Evolutionary conservation across 2,329 filamentous ascomycete genomes (phyloP).

Genomic region (Botrytis fragariae): DNA sequence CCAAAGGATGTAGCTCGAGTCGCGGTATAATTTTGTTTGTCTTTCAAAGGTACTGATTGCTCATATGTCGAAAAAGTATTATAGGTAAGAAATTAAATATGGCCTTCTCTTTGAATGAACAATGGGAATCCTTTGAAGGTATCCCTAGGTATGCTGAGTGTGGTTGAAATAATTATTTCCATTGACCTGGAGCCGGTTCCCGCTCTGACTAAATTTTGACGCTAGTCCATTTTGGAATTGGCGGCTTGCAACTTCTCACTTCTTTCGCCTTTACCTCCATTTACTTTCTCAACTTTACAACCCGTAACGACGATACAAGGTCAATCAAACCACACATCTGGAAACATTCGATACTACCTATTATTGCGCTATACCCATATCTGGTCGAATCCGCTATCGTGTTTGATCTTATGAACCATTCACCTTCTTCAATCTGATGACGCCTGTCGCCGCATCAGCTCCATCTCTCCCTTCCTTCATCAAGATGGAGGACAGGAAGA

Average conservation of each 20-base stretch:
- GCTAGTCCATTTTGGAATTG: conserved; percentile 12
- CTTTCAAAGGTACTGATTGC: neutral
- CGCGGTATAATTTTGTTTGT: neutral
- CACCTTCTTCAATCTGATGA: conserved; percentile 51
- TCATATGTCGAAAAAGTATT: neutral
- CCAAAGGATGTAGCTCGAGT: conserved; percentile 10
- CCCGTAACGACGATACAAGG: conserved; percentile 22
- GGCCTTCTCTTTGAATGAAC: conserved; percentile 1
- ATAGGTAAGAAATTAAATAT: neutral
- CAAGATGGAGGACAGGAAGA: conserved; percentile 99
- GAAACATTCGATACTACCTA: neutral
- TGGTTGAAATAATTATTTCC: conserved; percentile 18
- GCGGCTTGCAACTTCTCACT: conserved; percentile 18
- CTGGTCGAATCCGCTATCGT: neutral
- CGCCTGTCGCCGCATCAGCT: conserved; percentile 41
- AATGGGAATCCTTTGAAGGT: neutral
- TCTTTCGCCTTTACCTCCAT: conserved; percentile 15
- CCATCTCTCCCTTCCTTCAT: conserved; percentile 75
- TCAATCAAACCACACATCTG: neutral
- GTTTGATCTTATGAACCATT: conserved; percentile 17
- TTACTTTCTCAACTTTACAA: conserved; percentile 11
- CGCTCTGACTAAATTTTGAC: conserved; percentile 13
- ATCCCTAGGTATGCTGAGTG: neutral
- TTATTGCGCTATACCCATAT: conserved; percentile 20
- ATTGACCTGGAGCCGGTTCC: conserved; percentile 18